phyloP scores from a whole-genome alignment of 495 filamentous ascomycete genomes.

The Viridothelium virens region DNA sequence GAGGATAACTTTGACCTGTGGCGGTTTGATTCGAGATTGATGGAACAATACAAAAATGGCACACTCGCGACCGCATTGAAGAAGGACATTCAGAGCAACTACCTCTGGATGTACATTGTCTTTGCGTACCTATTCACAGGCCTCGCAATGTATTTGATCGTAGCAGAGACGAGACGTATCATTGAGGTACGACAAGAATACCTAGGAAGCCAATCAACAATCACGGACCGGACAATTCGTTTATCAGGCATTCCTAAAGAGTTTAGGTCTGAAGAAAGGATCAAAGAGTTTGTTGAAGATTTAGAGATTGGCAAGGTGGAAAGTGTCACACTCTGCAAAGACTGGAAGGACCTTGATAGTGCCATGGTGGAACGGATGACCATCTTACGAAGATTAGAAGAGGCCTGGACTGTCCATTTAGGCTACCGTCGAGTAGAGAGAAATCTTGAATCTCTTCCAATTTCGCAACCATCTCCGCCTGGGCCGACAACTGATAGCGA shows the following conservation, averaged over 20 bases:
- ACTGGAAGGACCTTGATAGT: conserved; percentile 78
- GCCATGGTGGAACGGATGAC: conserved; percentile 60
- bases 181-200: conserved; percentile 84
- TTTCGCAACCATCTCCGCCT: conserved; percentile 44
- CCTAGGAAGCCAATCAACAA: conserved; percentile 82
- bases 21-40: not conserved
- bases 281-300: conserved; percentile 80
- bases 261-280: conserved; percentile 68
- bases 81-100: conserved; percentile 39
- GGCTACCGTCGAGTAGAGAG: conserved; percentile 45
- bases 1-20: conserved; percentile 26
- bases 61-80: conserved; percentile 15
- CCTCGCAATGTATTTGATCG: conserved; percentile 72
- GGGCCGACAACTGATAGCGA: conserved; percentile 34
- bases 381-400: conserved; percentile 67
- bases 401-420: conserved; percentile 69
- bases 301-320: conserved; percentile 91
- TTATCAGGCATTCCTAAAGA: conserved; percentile 81
- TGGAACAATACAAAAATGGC: conserved; percentile 20
- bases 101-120: conserved; percentile 87
- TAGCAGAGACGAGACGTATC: conserved; percentile 71
- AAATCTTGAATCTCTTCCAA: conserved; percentile 45
- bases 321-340: conserved; percentile 72
- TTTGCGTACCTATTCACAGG: conserved; percentile 88
- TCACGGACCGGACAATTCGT: conserved; percentile 88